These are phyloP conservation scores for Debaryomyces tyrocola DNA, from an alignment of 805 yeast species.

Conservation along the genomic window DNA sequence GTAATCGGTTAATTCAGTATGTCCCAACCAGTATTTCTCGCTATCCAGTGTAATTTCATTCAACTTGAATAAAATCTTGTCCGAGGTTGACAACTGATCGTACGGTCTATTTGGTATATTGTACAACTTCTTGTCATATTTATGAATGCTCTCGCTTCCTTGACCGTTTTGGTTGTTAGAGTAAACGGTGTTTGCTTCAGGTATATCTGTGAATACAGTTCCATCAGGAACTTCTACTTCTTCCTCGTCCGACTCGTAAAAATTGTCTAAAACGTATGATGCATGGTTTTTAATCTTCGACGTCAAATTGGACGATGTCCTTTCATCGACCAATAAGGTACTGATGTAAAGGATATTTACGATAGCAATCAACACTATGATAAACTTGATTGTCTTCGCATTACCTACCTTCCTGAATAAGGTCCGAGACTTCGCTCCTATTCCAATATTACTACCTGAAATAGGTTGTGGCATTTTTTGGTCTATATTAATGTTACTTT, in stretches of 20 bases:
- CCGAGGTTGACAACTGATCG: conserved; percentile 12
- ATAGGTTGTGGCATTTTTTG: background rate
- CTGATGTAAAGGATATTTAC: conserved; percentile 17
- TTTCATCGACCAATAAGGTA: conserved; percentile 14
- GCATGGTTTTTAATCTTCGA: conserved; percentile 12
- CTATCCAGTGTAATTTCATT: conserved; percentile 20
- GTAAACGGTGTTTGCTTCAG: background rate
- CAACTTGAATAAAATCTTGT: conserved; percentile 16
- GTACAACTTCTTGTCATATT: conserved; percentile 8
- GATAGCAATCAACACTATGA: conserved; percentile 15
- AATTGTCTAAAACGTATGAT: conserved; percentile 11
- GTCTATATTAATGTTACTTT: too few relatives aligned
- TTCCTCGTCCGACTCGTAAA: conserved; percentile 4
- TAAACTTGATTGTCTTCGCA: conserved; percentile 15
- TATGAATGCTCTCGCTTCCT: background rate
- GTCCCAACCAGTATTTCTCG: conserved; percentile 26
- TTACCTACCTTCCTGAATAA: background rate
- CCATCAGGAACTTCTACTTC: conserved; percentile 1
- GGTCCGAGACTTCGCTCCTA: background rate
- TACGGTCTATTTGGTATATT: conserved; percentile 16
- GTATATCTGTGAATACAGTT: conserved; percentile 3
- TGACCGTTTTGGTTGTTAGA: background rate
- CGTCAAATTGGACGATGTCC: conserved; percentile 8
- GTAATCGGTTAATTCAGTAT: conserved; percentile 22
- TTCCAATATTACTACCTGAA: background rate